Base-by-base conservation (phyloP, 805 yeast species). In the Cyberlindnera misumaiensis region DNA sequence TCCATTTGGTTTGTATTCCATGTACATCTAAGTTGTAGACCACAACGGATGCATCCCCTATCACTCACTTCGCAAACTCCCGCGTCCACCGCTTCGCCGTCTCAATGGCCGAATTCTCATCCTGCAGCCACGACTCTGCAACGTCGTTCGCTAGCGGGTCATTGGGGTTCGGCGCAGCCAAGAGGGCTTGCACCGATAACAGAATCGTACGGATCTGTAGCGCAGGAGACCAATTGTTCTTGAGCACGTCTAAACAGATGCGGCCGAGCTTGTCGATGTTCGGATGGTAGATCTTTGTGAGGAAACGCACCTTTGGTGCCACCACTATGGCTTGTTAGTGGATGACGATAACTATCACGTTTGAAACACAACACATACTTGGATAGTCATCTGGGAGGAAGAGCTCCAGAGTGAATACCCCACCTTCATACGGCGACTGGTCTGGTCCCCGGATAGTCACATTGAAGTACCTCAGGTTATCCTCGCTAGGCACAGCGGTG, bases 111-210 rank as follows among this genome's bases (percentile, higher is more conserved):
- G 68, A 68, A 30, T 70, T 66, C 62, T 88, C 95, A 53, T 93
- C 77, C 47, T 77, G 82, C 56, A 90, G 83, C 97, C 98, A 93
- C 45, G 84, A 90, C 50, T 87, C 89, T 2, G 98, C 98, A 30
- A 93, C 98, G 49, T 93, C 97, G 55, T 93, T 93, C 14, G 97
- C 97, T 49, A 93, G 70, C 2, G 98, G 98, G 62, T 93, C 98
- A 58, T 93, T 96, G 3, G 98, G 98, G 53, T 93, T 93, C 10
- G 98, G 98, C 5, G 96, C 88, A 3, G 95, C 96, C 37, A 93
- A 65, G 40, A 93, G 67, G 0, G 97, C 97, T 63, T 93, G 98
- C 42, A 93, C 83, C 9, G 96, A 85, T 40, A 93, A 68, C 45
- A 93, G 66, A 17, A 93, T 83, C 8, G 97, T 93, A 61, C 97